Conservation (phyloP, 108 stramenopile genomes). For the Skeletonema marinoi region DNA sequence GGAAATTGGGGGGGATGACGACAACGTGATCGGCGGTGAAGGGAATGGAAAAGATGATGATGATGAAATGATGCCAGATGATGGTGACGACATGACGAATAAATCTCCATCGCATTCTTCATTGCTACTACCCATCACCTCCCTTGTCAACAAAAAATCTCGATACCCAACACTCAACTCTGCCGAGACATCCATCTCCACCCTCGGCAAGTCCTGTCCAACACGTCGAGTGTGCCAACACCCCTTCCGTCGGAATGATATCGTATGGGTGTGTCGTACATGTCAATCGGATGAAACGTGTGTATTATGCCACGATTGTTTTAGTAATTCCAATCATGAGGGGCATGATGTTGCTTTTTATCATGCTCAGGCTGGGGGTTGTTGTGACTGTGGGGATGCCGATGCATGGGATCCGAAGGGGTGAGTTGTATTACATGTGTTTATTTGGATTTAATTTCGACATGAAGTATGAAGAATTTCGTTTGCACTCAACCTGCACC, state of each 20-base stretch:
- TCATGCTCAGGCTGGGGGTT: constrained; percentile 95
- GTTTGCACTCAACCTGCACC: background rate
- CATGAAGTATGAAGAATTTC: too few species aligned
- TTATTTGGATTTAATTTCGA: background rate
- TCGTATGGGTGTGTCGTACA: constrained; percentile 98
- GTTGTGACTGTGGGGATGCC: constrained; percentile 98
- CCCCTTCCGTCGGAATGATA: constrained; percentile 92
- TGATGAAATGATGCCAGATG: background rate
- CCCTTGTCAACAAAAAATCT: background rate
- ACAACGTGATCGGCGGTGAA: background rate
- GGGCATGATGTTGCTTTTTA: constrained; percentile 98
- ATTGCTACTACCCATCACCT: background rate
- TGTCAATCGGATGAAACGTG: constrained; percentile 97
- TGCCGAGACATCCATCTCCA: constrained; percentile 18
- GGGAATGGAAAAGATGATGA: background rate
- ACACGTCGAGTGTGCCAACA: constrained; percentile 84
- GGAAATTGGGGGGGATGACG: background rate
- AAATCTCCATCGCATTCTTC: too few species aligned
- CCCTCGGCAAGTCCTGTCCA: constrained; percentile 59
- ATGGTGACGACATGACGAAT: background rate
- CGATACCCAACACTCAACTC: constrained; percentile 15
- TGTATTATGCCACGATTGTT: constrained; percentile 96
- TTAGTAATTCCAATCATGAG: constrained; percentile 82
- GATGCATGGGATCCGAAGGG: constrained; percentile 96
- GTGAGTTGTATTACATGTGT: constrained; percentile 20